phyloP scores from a whole-genome alignment of 2,329 filamentous ascomycete genomes.

The Alternaria longipes region DNA sequence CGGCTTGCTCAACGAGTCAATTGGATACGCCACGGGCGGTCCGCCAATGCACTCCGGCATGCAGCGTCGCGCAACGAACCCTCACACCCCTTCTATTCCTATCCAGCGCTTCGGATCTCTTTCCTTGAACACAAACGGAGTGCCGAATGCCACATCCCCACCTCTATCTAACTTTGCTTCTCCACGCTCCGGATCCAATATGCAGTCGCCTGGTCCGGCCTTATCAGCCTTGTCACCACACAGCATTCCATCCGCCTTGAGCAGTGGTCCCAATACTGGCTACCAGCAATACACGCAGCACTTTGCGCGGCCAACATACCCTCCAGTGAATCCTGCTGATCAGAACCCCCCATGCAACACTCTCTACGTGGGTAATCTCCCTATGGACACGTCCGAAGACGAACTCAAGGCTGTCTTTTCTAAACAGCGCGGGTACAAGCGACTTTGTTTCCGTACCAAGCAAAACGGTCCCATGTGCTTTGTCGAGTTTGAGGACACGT shows the following conservation, averaged over 20 bases:
- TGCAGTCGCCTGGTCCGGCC: constrained; percentile 59
- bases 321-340: constrained; percentile 91
- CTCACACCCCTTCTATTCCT: constrained; percentile 76
- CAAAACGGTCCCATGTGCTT: constrained; percentile 98
- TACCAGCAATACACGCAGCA: constrained; percentile 67
- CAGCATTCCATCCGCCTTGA: constrained; percentile 67
- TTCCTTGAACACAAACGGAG: constrained; percentile 71
- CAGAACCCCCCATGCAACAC: constrained; percentile 98
- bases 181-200: constrained; percentile 58
- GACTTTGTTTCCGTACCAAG: constrained; percentile 93
- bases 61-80: constrained; percentile 74
- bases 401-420: constrained; percentile 94
- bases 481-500: constrained; percentile 95
- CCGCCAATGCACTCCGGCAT: constrained; percentile 57
- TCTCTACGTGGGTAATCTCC: constrained; percentile 95
- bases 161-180: constrained; percentile 64
- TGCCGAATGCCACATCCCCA: constrained; percentile 60
- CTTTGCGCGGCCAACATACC: constrained; percentile 73
- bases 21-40: constrained; percentile 78
- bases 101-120: constrained; percentile 73
- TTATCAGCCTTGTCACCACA: constrained; percentile 56
- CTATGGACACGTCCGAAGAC: constrained; percentile 90
- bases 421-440: constrained; percentile 92
- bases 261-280: constrained; percentile 57
- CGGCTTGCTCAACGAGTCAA: constrained; percentile 74